Base-by-base conservation (phyloP, 371 early-diverging fungal species). In the Zopfochytrium polystomum region DNA sequence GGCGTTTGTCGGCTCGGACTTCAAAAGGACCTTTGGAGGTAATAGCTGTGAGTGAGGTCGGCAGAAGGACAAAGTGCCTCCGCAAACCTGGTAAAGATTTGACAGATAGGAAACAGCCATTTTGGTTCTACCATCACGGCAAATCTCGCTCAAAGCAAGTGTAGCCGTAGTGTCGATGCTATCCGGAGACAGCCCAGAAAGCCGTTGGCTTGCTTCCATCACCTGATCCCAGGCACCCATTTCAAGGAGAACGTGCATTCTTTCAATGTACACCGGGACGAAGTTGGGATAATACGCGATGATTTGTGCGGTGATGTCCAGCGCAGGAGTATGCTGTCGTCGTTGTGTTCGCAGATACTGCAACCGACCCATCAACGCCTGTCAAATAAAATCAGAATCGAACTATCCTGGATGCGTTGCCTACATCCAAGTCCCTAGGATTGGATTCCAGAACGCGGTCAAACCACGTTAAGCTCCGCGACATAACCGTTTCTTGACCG, bases 241-340 rank as follows among this genome's bases (percentile, higher is more conserved):
- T 38, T 76, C 75, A 11, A 78, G 61, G n/a, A 67, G 56, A 4
- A 76, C 52, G 47, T 72, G 71, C 72, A 76, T 73, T 7, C 75
- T 52, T 50, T 77, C 78, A 33, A 77, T 70, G 53, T 70, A 68
- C 0, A 78, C 80, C 0, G 80, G 80, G 4, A 76, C 22, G 48
- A 76, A 80, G 23, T 31, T 27, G 15, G 74, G 60, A 45, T 70
- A 67, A 30, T 68, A 67, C 22, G 72, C 76, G 15, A 70, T 71
- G 33, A 80, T 55, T 42, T 71, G 75, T 4, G 74, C 62, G 33
- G 70, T 67, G 25, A 76, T 61, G 53, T 80, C 80, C 5, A 80
- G 46, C 1, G 78, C 76, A 13, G 66, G 52, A 3, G 68, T 55
- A 9, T 64, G 58, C 38, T 80, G 69, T 5, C 65, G 64, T 18